Conservation (phyloP, 345 rosid species). For the Kandelia obovata region DNA sequence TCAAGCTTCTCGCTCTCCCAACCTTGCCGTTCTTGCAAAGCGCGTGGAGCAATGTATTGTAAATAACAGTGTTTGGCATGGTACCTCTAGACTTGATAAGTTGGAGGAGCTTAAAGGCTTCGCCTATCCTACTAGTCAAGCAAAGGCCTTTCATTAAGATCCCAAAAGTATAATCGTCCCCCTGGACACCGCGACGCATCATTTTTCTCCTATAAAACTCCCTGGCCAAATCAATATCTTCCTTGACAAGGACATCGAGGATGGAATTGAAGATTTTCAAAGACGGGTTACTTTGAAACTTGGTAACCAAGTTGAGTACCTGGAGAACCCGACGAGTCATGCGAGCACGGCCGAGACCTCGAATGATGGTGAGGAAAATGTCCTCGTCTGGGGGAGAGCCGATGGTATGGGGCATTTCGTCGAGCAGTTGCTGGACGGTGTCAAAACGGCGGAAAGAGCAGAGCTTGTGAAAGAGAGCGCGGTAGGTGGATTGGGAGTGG, state of each 20-base stretch:
- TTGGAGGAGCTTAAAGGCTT: constrained; percentile 82
- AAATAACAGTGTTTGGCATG: constrained; percentile 58
- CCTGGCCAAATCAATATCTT: constrained; percentile 84
- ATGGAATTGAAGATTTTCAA: constrained; percentile 63
- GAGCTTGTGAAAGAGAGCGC: constrained; percentile 57
- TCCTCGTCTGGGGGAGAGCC: constrained; percentile 66
- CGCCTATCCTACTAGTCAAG: constrained; percentile 73
- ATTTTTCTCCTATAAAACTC: constrained; percentile 67
- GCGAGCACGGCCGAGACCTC: constrained; percentile 67
- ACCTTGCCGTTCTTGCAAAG: constrained; percentile 74
- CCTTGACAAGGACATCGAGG: constrained; percentile 74
- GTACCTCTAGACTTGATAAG: constrained; percentile 50
- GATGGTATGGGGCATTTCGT: constrained; percentile 69
- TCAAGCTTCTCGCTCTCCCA: constrained; percentile 81
- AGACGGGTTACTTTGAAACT: constrained; percentile 50
- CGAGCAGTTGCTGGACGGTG: constrained; percentile 66
- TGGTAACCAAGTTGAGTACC: constrained; percentile 52
- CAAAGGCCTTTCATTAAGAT: constrained; percentile 94
- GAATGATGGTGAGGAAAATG: constrained; percentile 57
- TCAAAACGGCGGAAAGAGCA: constrained; percentile 62
- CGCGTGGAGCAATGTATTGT: constrained; percentile 67
- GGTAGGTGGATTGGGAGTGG: constrained; percentile 79
- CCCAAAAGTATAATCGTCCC: constrained; percentile 81
- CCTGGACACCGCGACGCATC: constrained; percentile 60
- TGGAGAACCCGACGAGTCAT: constrained; percentile 44